Percentiles rank a stretch among this genome's conserved stretches.
phyloP scores from a whole-genome alignment of 768 basidiomycete species.

The Xerocomellus intermedius region DNA sequence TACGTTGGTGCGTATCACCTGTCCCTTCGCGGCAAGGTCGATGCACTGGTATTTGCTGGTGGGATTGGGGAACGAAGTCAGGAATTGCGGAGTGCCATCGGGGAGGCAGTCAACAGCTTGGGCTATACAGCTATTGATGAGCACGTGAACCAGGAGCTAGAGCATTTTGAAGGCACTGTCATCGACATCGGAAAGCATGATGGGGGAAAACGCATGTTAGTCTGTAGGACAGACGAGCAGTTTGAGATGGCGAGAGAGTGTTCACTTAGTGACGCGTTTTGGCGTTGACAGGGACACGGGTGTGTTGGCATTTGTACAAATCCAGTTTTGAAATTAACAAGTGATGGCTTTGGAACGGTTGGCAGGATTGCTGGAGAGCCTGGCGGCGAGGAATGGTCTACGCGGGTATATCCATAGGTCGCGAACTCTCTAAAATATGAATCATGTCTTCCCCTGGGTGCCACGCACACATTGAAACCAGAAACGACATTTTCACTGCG shows the following conservation, averaged over 20 bases:
- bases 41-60: constrained; percentile 83
- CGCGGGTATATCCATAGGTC: no score
- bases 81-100: constrained; percentile 59
- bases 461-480: no score
- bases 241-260: constrained; percentile 49
- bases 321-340: background rate
- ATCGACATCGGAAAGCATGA: constrained; percentile 43
- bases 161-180: constrained; percentile 38
- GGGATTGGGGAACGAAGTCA: constrained; percentile 81
- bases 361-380: background rate
- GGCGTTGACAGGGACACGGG: constrained; percentile 6
- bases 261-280: constrained; percentile 17
- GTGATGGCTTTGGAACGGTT: background rate
- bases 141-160: constrained; percentile 44
- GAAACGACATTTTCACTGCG: background rate
- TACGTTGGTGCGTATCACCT: constrained; percentile 75
- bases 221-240: constrained; percentile 70
- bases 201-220: constrained; percentile 41
- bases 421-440: no score
- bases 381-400: background rate
- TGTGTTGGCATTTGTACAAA: background rate
- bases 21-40: constrained; percentile 63
- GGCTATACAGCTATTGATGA: constrained; percentile 56
- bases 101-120: constrained; percentile 52
- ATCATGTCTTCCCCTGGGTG: no score